These are phyloP conservation scores for Fusarium hainanense DNA, from an alignment of 2,329 filamentous ascomycete genomes.

Conservation along the genomic window DNA sequence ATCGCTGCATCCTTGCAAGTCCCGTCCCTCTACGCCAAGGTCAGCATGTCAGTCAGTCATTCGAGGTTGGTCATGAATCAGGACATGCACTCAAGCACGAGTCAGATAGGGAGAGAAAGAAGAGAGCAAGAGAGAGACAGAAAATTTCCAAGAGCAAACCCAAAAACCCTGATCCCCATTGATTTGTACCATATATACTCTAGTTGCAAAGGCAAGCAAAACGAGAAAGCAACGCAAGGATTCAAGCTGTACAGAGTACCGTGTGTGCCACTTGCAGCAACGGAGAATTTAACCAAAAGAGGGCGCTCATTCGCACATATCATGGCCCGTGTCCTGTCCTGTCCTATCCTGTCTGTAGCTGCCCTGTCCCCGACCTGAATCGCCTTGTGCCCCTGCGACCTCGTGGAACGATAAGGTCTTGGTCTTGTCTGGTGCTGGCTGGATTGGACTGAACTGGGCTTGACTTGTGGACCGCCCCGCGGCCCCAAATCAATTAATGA, in stretches of 20 bases:
- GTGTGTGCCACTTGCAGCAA: slow-evolving; percentile 17
- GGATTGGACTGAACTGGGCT: slow-evolving; percentile 13
- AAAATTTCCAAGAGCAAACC: slow-evolving; percentile 18
- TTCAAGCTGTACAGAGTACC: slow-evolving; percentile 5
- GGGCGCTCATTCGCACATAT: slow-evolving; percentile 16
- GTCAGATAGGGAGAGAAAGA: slow-evolving; percentile 11
- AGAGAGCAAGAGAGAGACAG: neutral
- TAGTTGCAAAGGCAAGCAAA: slow-evolving; percentile 31
- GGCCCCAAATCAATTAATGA: slow-evolving; percentile 16
- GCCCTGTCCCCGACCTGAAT: slow-evolving; percentile 25
- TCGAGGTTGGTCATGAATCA: slow-evolving; percentile 34
- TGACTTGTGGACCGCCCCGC: slow-evolving; percentile 34
- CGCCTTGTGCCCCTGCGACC: slow-evolving; percentile 24
- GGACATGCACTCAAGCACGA: slow-evolving; percentile 18
- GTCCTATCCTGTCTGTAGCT: neutral
- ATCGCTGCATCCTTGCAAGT: slow-evolving; percentile 19
- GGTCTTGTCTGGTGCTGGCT: slow-evolving; percentile 4
- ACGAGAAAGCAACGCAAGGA: slow-evolving; percentile 16
- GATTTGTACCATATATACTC: slow-evolving; percentile 39
- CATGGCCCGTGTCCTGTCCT: slow-evolving; percentile 27
- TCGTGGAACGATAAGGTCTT: slow-evolving; percentile 25
- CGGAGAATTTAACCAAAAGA: slow-evolving; percentile 36
- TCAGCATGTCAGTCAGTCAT: slow-evolving; percentile 16
- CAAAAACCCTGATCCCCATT: slow-evolving; percentile 19
- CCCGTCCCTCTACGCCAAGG: neutral